A percentile compares a stretch with the other conserved stretches of the same genome.
Evolutionary conservation across 1,284 basidiomycete species (phyloP).

Genomic region (Ceratobasidium sp.): DNA sequence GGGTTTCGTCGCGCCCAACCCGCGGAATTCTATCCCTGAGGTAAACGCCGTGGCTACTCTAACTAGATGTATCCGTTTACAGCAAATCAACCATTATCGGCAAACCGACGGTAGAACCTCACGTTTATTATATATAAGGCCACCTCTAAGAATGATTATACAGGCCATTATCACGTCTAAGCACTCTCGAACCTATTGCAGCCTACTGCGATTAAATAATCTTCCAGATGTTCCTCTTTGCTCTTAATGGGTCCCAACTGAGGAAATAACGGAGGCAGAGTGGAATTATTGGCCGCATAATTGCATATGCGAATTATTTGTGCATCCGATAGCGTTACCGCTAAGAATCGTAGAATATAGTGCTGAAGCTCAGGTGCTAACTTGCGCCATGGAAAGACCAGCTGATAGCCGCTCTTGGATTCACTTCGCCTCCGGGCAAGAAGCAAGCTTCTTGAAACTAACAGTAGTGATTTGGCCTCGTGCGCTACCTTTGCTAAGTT

Average conservation of each 20-base stretch:
- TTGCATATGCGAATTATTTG: conserved; percentile 28
- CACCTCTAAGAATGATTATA: no score
- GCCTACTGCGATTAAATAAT: conserved; percentile 25
- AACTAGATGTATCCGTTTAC: no score
- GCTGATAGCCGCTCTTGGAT: background rate
- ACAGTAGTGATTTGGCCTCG: conserved; percentile 15
- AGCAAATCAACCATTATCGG: no score
- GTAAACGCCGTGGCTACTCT: conserved; percentile 37
- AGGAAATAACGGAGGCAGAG: conserved; percentile 12
- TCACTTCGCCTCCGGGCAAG: background rate
- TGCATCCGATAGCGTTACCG: conserved; percentile 21
- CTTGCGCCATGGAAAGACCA: conserved; percentile 25
- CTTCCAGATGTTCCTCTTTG: conserved; percentile 15
- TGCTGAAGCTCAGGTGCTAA: conserved; percentile 24
- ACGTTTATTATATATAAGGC: no score
- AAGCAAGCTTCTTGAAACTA: conserved; percentile 11
- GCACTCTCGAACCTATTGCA: conserved; percentile 28
- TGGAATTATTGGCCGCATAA: conserved; percentile 26
- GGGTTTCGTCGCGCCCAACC: conserved; percentile 7
- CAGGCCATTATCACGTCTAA: background rate
- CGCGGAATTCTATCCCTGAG: conserved; percentile 37
- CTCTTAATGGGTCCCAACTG: background rate
- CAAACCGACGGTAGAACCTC: no score
- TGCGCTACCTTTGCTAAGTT: conserved; percentile 16
- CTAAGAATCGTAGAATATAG: conserved; percentile 26